Evolutionary conservation across 257 asterid species (phyloP).

Genomic region (Capsicum pubescens): DNA sequence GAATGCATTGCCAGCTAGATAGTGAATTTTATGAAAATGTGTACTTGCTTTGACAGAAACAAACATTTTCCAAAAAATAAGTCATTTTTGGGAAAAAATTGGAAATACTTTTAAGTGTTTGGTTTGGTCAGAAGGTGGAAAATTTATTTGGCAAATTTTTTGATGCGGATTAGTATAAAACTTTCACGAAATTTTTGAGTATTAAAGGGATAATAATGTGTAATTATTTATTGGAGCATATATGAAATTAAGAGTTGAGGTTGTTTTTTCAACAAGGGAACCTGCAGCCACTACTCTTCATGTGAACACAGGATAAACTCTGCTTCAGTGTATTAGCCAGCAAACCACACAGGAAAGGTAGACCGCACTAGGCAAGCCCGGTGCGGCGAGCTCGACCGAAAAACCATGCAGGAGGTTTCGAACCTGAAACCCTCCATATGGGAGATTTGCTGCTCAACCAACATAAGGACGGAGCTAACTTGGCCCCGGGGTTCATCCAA

Average conservation of each 20-base stretch:
- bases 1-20: neutral
- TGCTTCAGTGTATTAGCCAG: too few relatives aligned
- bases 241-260: neutral
- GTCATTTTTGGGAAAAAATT: neutral
- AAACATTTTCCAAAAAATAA: neutral
- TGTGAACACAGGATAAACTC: too few relatives aligned
- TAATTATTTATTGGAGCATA: neutral
- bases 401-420: too few relatives aligned
- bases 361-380: too few relatives aligned
- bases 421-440: too few relatives aligned
- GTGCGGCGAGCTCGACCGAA: too few relatives aligned
- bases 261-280: neutral
- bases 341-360: too few relatives aligned
- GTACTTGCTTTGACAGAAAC: neutral
- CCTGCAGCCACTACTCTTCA: too few relatives aligned
- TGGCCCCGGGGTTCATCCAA: too few relatives aligned
- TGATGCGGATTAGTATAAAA: neutral
- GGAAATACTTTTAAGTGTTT: neutral
- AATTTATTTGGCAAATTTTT: neutral
- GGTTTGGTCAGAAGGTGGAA: neutral
- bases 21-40: neutral
- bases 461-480: too few relatives aligned
- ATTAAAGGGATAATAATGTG: neutral
- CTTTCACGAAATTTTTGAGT: neutral
- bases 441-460: too few relatives aligned